Percentiles rank a stretch among this genome's conserved stretches.
phyloP scores from a whole-genome alignment of 306 rosid genomes.

The Purshia tridentata region DNA sequence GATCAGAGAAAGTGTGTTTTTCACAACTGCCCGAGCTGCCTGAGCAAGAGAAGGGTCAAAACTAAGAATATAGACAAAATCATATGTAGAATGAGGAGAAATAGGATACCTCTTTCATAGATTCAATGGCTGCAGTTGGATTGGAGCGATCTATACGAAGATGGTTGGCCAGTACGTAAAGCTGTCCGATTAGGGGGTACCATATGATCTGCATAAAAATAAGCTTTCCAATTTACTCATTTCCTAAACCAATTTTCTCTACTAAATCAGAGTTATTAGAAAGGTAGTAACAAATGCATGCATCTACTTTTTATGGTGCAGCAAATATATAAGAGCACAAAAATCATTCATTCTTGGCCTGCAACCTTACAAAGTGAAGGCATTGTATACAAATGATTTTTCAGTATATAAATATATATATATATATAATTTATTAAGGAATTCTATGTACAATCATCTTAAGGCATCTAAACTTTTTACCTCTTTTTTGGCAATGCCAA shows the following conservation, averaged over 20 bases:
- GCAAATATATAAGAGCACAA: too few relatives aligned
- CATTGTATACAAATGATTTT: too few relatives aligned
- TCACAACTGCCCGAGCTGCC: conserved; percentile 49
- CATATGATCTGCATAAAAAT: conserved; percentile 50
- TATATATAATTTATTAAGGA: too few relatives aligned
- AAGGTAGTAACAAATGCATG: too few relatives aligned
- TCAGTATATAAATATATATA: too few relatives aligned
- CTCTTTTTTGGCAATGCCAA: conserved; percentile 71
- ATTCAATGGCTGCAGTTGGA: conserved; percentile 48
- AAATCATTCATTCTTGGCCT: too few relatives aligned
- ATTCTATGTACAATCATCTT: too few relatives aligned
- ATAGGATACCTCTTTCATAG: conserved; percentile 49
- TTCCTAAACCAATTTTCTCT: not conserved
- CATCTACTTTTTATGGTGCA: too few relatives aligned
- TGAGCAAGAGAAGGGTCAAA: conserved; percentile 19
- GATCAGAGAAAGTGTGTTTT: conserved; percentile 47
- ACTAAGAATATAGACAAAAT: conserved; percentile 10
- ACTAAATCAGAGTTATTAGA: too few relatives aligned
- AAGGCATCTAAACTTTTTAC: conserved; percentile 26
- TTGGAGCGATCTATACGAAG: conserved; percentile 71
- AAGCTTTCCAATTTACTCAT: not conserved
- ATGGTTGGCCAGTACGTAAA: conserved; percentile 63
- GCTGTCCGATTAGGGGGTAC: conserved; percentile 70
- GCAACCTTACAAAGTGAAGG: too few relatives aligned
- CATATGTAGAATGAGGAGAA: conserved; percentile 11